Conservation (phyloP, 2,329 filamentous ascomycete species). For the Neofusicoccum kwambonambiense region DNA sequence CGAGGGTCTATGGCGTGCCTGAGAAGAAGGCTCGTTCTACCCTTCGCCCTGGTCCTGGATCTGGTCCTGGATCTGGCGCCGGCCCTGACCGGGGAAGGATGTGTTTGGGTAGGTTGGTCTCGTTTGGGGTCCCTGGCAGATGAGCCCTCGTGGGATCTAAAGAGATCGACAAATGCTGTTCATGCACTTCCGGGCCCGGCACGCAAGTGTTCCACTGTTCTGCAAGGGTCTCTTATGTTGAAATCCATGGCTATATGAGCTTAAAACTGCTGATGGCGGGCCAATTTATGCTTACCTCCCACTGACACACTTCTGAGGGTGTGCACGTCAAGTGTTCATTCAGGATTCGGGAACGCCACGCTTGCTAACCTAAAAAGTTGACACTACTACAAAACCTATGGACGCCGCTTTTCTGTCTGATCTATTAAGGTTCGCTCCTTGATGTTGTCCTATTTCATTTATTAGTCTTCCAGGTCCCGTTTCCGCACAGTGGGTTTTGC, state of each 20-base stretch:
- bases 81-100: not conserved
- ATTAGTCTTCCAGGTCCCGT: not conserved
- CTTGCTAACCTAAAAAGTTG: not conserved
- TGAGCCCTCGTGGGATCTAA: not conserved
- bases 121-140: not conserved
- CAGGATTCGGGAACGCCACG: not conserved
- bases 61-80: not conserved
- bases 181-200: not conserved
- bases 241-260: not conserved
- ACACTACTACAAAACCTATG: not conserved
- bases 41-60: not conserved
- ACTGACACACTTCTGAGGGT: not conserved
- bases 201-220: not conserved
- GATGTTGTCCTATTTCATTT: not conserved
- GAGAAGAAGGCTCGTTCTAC: not conserved
- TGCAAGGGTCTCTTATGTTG: not conserved
- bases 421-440: not conserved
- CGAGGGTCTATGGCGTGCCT: not conserved
- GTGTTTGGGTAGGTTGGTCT: not conserved
- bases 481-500: not conserved
- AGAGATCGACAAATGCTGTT: not conserved
- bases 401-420: not conserved
- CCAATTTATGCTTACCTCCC: not conserved
- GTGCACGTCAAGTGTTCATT: not conserved
- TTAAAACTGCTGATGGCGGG: not conserved